Base-by-base conservation (phyloP, 805 yeast species). In the Cyberlindnera mrakii region DNA sequence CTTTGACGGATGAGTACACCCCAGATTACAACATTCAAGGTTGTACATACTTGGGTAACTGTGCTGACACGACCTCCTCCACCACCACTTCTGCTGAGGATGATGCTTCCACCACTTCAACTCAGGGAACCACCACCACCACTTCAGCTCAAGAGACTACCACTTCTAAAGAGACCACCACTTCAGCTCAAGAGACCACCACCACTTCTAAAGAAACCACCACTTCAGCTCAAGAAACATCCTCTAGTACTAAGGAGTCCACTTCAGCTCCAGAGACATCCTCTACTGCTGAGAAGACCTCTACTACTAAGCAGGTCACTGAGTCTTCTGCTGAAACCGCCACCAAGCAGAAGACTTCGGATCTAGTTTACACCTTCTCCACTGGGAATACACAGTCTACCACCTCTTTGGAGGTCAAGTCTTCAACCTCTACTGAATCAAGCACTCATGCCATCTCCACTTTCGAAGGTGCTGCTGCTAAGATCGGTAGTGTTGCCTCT, bases 41-140 rank as follows among this genome's bases (percentile, higher is more conserved):
- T 65, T 53, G 60, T 64, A 65, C 56, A 62, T 70, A 52, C 68
- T 61, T 33, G 50, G 59, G 34, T 68, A 50, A n/a, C 65, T 58
- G 45, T 59, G 57, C 11, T 66, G 63, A 9, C 66, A 67, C 30
- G 55, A 41, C 54, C 19, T 11, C 55, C 6, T 15, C 33, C 17
- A 15, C 31, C 11, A 35, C 40, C 7, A 18, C 39, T 19, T 15
- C 44, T 2, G 15, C 43, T 18, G n/a, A 29, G 25, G 33, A 19
- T n/a, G 13, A 44, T 25, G 23, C 50, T 33, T 33, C 51, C 15
- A 37, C 48, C 14, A 19, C 53, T n/a, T 32, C 49, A 4, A 19
- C 54, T 18, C 20, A 51, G 8, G 36, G 54, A 9, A 31, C 47
- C 14, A 33, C 48, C 16, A 25, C 46, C 16, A 7, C 38, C 38